Percentiles rank a stretch among this genome's conserved stretches.
These are phyloP conservation scores for Limnomonas spitsbergensis DNA, from an alignment of 139 green algal species.

Conservation along the genomic window DNA sequence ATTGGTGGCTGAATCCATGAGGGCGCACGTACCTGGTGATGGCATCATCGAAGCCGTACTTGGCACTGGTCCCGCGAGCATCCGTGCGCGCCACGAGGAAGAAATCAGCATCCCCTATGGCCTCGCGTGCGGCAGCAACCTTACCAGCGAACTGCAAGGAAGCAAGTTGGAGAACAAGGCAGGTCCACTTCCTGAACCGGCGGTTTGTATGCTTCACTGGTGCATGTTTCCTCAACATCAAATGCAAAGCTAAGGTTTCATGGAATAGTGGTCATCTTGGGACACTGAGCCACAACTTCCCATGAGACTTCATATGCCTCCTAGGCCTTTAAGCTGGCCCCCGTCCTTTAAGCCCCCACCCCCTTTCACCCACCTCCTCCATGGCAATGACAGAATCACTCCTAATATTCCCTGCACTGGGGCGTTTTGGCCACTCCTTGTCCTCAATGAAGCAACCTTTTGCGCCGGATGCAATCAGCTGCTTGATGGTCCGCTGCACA, in stretches of 20 bases:
- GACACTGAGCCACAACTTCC: too few species aligned
- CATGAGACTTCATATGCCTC: too few species aligned
- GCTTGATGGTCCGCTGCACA: slow-evolving; percentile 76
- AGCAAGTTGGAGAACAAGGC: neutral
- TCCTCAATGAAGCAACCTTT: slow-evolving; percentile 80
- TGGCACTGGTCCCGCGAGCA: slow-evolving; percentile 56
- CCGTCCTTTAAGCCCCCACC: too few species aligned
- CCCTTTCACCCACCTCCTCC: slow-evolving; percentile 31
- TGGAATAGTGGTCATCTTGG: too few species aligned
- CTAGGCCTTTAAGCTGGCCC: too few species aligned
- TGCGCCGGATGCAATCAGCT: slow-evolving; percentile 69
- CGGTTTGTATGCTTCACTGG: too few species aligned
- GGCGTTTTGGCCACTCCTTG: slow-evolving; percentile 69
- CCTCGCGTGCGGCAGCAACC: slow-evolving; percentile 65
- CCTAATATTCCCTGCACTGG: slow-evolving; percentile 51
- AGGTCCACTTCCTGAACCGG: too few species aligned
- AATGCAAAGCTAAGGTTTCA: neutral
- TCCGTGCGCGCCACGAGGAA: slow-evolving; percentile 79
- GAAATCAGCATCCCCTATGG: slow-evolving; percentile 74
- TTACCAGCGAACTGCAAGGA: slow-evolving; percentile 24
- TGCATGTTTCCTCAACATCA: too few species aligned
- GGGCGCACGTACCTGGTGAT: slow-evolving; percentile 4
- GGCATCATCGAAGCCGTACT: slow-evolving; percentile 40
- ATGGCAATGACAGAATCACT: slow-evolving; percentile 55
- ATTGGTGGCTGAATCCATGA: too few species aligned